These are phyloP conservation scores for Tolypocladium endophyticum DNA, from an alignment of 2,329 filamentous ascomycete species.

Conservation along the genomic window DNA sequence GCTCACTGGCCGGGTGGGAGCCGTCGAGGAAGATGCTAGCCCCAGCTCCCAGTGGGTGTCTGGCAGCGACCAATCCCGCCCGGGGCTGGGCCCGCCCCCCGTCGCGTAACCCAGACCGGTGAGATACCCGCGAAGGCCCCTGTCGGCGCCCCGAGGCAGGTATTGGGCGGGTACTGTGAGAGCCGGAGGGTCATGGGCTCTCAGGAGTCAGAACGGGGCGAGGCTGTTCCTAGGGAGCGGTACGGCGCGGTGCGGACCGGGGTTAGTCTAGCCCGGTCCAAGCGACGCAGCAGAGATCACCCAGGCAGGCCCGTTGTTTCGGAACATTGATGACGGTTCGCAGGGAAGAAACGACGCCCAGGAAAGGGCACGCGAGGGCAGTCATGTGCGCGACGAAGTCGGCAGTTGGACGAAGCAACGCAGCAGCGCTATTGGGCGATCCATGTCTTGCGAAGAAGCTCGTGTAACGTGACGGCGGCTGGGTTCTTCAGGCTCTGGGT, in stretches of 20 bases:
- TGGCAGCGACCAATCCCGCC: background rate
- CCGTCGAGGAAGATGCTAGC: background rate
- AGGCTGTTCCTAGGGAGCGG: background rate
- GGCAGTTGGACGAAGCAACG: background rate
- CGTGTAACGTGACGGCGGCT: background rate
- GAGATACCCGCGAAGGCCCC: background rate
- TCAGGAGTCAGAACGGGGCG: background rate
- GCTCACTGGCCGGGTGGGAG: background rate
- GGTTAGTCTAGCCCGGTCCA: background rate
- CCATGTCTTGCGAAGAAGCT: background rate
- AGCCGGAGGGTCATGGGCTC: background rate
- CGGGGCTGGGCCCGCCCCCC: background rate
- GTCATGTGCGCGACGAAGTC: background rate
- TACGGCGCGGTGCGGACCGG: background rate
- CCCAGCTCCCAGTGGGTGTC: background rate
- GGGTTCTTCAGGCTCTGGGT: background rate
- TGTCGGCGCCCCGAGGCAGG: background rate
- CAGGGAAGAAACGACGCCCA: background rate
- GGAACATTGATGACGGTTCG: background rate
- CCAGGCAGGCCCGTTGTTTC: background rate
- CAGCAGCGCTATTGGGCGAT: background rate
- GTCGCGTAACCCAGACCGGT: background rate
- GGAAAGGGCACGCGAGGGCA: background rate
- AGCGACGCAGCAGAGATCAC: background rate
- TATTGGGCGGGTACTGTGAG: background rate